phyloP scores from a whole-genome alignment of 441 rosid genomes.

The Adansonia madagascariensis region DNA sequence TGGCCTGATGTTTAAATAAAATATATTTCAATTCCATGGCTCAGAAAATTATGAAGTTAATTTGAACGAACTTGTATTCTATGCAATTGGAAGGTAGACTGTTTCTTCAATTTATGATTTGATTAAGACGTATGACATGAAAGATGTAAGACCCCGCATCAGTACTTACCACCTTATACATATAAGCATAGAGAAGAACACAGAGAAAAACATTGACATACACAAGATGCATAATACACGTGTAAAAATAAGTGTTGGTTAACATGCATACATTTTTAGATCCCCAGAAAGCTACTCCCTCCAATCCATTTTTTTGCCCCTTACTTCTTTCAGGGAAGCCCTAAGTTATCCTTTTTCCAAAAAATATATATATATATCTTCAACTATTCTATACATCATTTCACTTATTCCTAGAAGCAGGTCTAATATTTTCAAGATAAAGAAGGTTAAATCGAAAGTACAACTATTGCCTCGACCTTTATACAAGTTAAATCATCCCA shows the following conservation, averaged over 20 bases:
- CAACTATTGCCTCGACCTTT: neutral
- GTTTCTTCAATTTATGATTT: neutral
- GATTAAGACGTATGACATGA: neutral
- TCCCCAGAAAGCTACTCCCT: neutral
- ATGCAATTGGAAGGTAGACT: neutral
- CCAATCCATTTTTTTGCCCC: neutral
- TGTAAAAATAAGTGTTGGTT: neutral
- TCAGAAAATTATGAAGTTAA: neutral
- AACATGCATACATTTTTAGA: neutral
- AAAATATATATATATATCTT: neutral
- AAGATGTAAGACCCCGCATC: neutral
- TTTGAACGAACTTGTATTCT: neutral
- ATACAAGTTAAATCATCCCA: neutral
- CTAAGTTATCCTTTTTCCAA: neutral
- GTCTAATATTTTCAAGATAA: neutral
- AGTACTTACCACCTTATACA: neutral
- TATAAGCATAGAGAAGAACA: neutral
- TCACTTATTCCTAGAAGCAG: neutral
- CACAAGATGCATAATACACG: conserved; percentile 2
- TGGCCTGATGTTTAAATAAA: conserved; percentile 58
- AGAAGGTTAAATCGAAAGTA: neutral
- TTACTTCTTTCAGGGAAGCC: neutral
- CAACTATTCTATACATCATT: conserved; percentile 2
- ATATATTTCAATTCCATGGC: neutral
- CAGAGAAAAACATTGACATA: neutral